A percentile compares a stretch with the other conserved stretches of the same genome.
These are phyloP conservation scores for Barnettozyma wickerhamii DNA, from an alignment of 805 yeast species.

Conservation along the genomic window DNA sequence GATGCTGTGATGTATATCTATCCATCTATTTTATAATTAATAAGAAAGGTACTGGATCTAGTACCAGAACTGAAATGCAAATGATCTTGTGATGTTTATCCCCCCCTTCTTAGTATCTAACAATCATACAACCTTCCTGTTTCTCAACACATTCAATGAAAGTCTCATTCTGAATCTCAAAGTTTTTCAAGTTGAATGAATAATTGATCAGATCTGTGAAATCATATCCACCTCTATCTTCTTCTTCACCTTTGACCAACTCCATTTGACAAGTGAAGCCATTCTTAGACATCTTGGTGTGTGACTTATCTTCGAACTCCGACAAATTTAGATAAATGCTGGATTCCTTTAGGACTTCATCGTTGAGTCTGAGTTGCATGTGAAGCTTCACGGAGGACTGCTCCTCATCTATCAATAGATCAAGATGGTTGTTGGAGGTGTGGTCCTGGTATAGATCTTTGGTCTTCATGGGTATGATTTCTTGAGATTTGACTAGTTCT, in stretches of 20 bases:
- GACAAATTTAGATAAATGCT: conserved; percentile 1
- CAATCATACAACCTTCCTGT: conserved; percentile 7
- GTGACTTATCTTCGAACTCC: neutral
- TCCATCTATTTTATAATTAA: too few species aligned
- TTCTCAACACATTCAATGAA: conserved; percentile 8
- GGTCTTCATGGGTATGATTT: conserved; percentile 3
- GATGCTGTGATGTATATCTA: too few species aligned
- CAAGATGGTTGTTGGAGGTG: conserved; percentile 10
- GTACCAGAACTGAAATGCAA: too few species aligned
- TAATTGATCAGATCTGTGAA: conserved; percentile 11
- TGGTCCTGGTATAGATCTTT: conserved; percentile 1
- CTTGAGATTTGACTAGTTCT: conserved; percentile 5
- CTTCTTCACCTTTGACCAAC: conserved; percentile 5
- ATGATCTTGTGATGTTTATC: neutral
- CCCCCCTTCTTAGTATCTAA: conserved; percentile 7
- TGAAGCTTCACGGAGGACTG: conserved; percentile 10
- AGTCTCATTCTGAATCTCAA: conserved; percentile 1
- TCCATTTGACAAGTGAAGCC: neutral
- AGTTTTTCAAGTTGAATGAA: conserved; percentile 4
- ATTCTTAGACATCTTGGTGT: neutral
- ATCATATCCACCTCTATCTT: conserved; percentile 10
- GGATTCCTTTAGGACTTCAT: conserved; percentile 8
- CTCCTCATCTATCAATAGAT: conserved; percentile 15
- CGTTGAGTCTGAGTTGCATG: conserved; percentile 5
- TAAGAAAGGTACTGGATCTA: too few species aligned